Conservation (phyloP, 805 yeast genomes). For the Wickerhamomyces hampshirensis region DNA sequence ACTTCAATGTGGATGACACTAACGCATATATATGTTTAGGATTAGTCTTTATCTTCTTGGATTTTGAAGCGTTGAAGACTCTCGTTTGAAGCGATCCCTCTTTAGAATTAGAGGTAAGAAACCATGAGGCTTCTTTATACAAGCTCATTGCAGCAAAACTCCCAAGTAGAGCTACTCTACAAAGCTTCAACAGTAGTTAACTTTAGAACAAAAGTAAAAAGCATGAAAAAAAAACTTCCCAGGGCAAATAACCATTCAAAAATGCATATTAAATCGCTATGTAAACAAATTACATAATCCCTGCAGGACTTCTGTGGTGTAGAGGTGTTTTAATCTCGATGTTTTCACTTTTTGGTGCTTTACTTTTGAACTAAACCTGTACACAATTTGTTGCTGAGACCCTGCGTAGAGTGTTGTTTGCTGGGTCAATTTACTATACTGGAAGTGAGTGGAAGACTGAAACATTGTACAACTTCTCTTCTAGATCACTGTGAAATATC, state of each 20-base stretch:
- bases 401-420: not conserved
- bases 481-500: too few relatives aligned
- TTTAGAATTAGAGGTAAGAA: conserved; percentile 27
- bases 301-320: not conserved
- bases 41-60: conserved; percentile 47
- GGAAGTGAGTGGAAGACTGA: too few relatives aligned
- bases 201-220: too few relatives aligned
- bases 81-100: conserved; percentile 53
- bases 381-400: not conserved
- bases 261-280: too few relatives aligned
- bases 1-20: conserved; percentile 71
- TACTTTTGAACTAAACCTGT: not conserved
- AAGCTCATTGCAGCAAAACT: conserved; percentile 17
- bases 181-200: too few relatives aligned
- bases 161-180: too few relatives aligned
- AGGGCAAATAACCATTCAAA: too few relatives aligned
- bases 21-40: conserved; percentile 88
- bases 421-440: not conserved
- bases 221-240: too few relatives aligned
- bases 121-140: conserved; percentile 34
- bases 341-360: not conserved
- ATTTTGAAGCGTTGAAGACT: conserved; percentile 45
- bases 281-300: not conserved
- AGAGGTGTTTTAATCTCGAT: not conserved
- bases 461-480: too few relatives aligned